Conservation (phyloP, 345 rosid species). For the Salix purpurea region DNA sequence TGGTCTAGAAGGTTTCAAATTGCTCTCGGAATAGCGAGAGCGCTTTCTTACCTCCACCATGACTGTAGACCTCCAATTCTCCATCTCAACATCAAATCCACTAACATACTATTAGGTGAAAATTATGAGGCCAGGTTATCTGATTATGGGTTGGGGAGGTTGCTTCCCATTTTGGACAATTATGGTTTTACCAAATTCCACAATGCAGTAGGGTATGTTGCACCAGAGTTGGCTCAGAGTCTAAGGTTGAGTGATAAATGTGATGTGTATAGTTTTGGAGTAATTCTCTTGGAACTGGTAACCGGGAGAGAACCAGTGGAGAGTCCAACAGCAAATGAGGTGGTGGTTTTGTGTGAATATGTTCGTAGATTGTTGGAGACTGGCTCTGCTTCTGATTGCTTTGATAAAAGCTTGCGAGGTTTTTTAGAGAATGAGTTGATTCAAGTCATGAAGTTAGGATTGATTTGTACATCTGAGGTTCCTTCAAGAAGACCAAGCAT, state of each 20-base stretch:
- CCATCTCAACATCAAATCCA: conserved; percentile 87
- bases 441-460: conserved; percentile 88
- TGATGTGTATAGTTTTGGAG: conserved; percentile 89
- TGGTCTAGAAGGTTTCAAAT: conserved; percentile 89
- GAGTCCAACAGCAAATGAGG: conserved; percentile 57
- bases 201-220: conserved; percentile 94
- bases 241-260: conserved; percentile 75
- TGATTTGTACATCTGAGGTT: conserved; percentile 69
- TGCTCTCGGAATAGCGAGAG: conserved; percentile 81
- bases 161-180: conserved; percentile 79
- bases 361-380: conserved; percentile 68
- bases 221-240: conserved; percentile 89
- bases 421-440: conserved; percentile 83
- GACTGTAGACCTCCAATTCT: conserved; percentile 85
- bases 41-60: conserved; percentile 87
- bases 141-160: conserved; percentile 74
- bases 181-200: conserved; percentile 68
- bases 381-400: conserved; percentile 80
- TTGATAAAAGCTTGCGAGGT: conserved; percentile 65
- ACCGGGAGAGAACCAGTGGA: conserved; percentile 94
- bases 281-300: conserved; percentile 84
- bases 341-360: conserved; percentile 71
- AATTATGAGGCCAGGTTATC: conserved; percentile 72
- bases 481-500: conserved; percentile 90
- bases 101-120: conserved; percentile 78